Evolutionary conservation across 176 grass and related monocot genomes (phyloP).

Genomic region (Coix lacrymajobi): DNA sequence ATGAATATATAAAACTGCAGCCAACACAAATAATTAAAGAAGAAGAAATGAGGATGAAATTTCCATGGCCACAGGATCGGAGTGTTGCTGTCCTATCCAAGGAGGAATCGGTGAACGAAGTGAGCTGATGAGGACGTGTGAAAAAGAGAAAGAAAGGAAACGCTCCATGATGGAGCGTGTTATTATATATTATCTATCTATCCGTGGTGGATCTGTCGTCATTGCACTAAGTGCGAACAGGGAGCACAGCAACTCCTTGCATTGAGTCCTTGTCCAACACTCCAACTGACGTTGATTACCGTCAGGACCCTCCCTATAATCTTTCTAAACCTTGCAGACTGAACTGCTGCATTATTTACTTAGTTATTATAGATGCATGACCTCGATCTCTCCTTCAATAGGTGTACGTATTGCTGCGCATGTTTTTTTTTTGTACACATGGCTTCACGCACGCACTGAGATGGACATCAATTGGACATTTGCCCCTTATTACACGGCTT

Average conservation of each 20-base stretch:
- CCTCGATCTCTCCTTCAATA: too few species aligned
- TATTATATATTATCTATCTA: too few species aligned
- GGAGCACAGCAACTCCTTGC: background rate
- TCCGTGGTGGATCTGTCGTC: slow-evolving; percentile 12
- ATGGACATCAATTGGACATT: too few species aligned
- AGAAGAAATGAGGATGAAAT: background rate
- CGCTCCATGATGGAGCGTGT: slow-evolving; percentile 9
- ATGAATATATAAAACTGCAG: background rate
- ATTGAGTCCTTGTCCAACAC: background rate
- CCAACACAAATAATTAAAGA: background rate
- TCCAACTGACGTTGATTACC: slow-evolving; percentile 1
- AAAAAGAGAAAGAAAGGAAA: background rate
- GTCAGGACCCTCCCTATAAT: background rate
- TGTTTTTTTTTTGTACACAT: too few species aligned
- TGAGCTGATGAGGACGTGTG: slow-evolving; percentile 27
- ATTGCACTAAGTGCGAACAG: slow-evolving; percentile 26
- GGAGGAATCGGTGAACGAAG: slow-evolving; percentile 29
- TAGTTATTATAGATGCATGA: too few species aligned
- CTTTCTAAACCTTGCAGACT: slow-evolving; percentile 21
- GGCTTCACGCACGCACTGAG: too few species aligned
- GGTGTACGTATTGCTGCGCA: too few species aligned
- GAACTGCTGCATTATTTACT: background rate
- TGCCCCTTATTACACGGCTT: background rate
- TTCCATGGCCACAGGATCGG: slow-evolving; percentile 24
- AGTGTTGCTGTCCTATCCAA: slow-evolving; percentile 40